Base-by-base conservation (phyloP, 2,329 filamentous ascomycete genomes). In the Fusarium falciforme region DNA sequence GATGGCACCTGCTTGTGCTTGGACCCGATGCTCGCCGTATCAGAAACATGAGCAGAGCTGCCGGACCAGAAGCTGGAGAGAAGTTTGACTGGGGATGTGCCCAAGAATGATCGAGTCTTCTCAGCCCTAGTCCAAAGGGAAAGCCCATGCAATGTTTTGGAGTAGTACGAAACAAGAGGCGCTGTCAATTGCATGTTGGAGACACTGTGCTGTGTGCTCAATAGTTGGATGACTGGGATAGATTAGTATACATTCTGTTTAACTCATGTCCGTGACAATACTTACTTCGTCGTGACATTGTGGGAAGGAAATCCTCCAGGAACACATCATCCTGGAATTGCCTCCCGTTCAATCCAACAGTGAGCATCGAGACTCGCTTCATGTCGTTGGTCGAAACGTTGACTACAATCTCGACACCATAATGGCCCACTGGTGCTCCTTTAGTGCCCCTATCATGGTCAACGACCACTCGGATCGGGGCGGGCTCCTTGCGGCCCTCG, bases 41-140 rank as follows among this genome's bases (percentile, higher is more conserved):
- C 81, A 11, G 76, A 64, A 2, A 74, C 84, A 70, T 85, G 87
- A 61, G 84, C 85, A 36, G 87, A 87, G 65, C 87, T 89, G 27
- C 90, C 89, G 36, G 90, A 89, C 77, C 97, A 90, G 63, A 98
- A 90, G 78, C 89, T 97, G 0, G 95, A 97, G 17, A 98, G 86
- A 78, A 98, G 88, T 81, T 98, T 98, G 57, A 97, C 94, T 0
- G 96, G 95, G 1, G 95, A 98, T n/a, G 92, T 90, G 6, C 91
- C 91, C 11, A 96, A 88, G 79, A 94, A 93, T 1, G 91, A 91
- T 64, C 89, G 89, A 12, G 90, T 89, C 80, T 90, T 93, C 78
- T 92, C 90, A 0, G 89, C 87, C 44, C 92, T 89, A 35, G 90
- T 85, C 22, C 89, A 86, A 44, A 93, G 86, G 55, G 88, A 89